phyloP scores from a whole-genome alignment of 2,329 filamentous ascomycete species.

The Septoria linicola region DNA sequence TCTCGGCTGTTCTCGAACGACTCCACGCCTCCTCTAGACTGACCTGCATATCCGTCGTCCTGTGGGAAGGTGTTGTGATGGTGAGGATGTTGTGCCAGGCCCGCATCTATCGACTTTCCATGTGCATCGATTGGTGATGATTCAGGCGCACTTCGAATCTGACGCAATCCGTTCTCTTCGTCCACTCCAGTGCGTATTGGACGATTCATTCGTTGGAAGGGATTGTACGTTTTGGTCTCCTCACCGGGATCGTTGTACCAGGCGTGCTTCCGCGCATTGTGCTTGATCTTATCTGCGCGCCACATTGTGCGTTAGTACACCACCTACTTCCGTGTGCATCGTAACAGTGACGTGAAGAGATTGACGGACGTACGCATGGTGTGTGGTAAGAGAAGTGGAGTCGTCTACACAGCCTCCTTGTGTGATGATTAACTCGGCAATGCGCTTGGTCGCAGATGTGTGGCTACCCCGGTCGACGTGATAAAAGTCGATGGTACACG shows the following conservation, averaged over 20 bases:
- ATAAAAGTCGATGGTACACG: too few relatives aligned
- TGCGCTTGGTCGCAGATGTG: too few relatives aligned
- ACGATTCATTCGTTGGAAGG: slow-evolving; percentile 29
- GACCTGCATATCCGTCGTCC: slow-evolving; percentile 11
- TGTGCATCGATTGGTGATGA: slow-evolving; percentile 17
- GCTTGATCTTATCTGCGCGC: slow-evolving; percentile 32
- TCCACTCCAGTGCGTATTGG: slow-evolving; percentile 21
- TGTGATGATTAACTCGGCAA: too few relatives aligned
- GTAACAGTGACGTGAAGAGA: too few relatives aligned
- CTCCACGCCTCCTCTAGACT: slow-evolving; percentile 1
- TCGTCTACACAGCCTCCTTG: too few relatives aligned
- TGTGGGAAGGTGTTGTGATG: slow-evolving; percentile 16
- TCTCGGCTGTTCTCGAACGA: slow-evolving; percentile 13
- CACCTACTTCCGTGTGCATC: too few relatives aligned
- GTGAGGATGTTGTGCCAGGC: slow-evolving; percentile 2
- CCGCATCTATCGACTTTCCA: slow-evolving; percentile 20
- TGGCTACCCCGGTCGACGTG: too few relatives aligned
- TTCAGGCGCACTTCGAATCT: slow-evolving; percentile 19
- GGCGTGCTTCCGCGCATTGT: slow-evolving; percentile 30
- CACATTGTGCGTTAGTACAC: slow-evolving; percentile 17
- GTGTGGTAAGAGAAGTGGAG: too few relatives aligned
- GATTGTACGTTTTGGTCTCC: slow-evolving; percentile 30
- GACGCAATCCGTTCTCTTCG: slow-evolving; percentile 26
- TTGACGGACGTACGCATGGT: background rate
- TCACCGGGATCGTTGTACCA: slow-evolving; percentile 32